Evolutionary conservation across 2,329 filamentous ascomycete genomes (phyloP).

Genomic region (Colletotrichum horii): DNA sequence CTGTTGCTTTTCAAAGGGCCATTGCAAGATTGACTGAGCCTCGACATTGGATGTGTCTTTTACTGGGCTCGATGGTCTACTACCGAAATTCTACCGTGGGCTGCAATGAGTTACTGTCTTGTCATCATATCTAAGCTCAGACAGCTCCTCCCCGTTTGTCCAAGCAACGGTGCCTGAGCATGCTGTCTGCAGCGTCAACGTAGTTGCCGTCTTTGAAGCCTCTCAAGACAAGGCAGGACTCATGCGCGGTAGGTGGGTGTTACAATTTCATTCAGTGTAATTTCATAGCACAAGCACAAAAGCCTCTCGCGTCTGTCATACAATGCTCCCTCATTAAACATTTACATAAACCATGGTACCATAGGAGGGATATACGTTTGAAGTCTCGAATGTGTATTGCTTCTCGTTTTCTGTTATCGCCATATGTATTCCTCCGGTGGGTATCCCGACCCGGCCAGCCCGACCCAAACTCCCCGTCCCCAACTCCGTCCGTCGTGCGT

Average conservation of each 20-base stretch:
- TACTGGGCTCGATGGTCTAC: neutral
- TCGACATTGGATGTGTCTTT: neutral
- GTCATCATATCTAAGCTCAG: neutral
- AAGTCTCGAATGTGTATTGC: neutral
- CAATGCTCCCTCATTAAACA: neutral
- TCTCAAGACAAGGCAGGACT: neutral
- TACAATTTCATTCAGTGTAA: neutral
- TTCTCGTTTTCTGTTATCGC: neutral
- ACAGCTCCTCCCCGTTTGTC: too few relatives aligned
- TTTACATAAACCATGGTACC: neutral
- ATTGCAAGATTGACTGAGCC: neutral
- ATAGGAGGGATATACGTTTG: neutral
- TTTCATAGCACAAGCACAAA: neutral
- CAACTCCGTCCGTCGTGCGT: neutral
- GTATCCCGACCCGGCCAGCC: neutral
- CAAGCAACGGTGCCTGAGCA: too few relatives aligned
- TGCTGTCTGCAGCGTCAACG: neutral
- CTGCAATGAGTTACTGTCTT: neutral
- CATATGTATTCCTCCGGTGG: neutral
- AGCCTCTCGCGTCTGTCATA: neutral
- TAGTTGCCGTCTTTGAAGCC: neutral
- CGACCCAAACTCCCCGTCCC: neutral
- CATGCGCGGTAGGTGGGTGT: neutral
- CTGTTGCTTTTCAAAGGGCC: neutral
- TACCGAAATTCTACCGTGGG: neutral